Conservation (phyloP, 129 eudicot genomes). For the Scalesia atractyloides region DNA sequence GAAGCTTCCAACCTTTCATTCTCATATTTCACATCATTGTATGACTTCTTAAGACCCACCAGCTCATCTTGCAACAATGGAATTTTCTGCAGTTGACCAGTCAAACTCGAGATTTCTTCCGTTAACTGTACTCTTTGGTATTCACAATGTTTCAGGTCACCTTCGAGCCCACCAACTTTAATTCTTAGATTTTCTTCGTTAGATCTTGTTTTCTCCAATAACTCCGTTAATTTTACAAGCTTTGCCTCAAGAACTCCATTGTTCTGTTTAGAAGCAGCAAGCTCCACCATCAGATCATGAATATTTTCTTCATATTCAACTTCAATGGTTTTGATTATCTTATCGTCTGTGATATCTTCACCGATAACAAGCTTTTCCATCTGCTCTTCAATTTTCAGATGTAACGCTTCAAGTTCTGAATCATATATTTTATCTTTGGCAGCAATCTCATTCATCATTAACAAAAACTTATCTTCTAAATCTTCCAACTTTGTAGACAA, state of each 20-base stretch:
- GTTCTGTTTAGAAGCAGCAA: conserved; percentile 43
- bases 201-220: conserved; percentile 40
- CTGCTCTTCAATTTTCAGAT: conserved; percentile 34
- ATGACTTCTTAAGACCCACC: conserved; percentile 51
- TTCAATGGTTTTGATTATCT: conserved; percentile 29
- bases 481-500: conserved; percentile 40
- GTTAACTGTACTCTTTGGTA: conserved; percentile 49
- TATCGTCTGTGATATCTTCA: conserved; percentile 44
- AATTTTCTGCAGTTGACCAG: conserved; percentile 46
- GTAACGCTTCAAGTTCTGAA: conserved; percentile 52
- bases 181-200: conserved; percentile 52
- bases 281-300: conserved; percentile 36
- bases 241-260: conserved; percentile 42
- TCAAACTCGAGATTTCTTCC: conserved; percentile 55
- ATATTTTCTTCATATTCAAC: conserved; percentile 43
- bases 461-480: conserved; percentile 46
- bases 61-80: conserved; percentile 59
- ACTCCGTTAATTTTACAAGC: conserved; percentile 37
- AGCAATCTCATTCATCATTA: conserved; percentile 38
- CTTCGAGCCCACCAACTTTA: conserved; percentile 44
- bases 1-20: conserved; percentile 53
- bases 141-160: conserved; percentile 44
- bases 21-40: conserved; percentile 49
- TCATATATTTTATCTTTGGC: conserved; percentile 46
- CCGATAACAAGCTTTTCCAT: conserved; percentile 45